phyloP scores from a whole-genome alignment of 139 green algal species.

The Mychonastes homosphaera region DNA sequence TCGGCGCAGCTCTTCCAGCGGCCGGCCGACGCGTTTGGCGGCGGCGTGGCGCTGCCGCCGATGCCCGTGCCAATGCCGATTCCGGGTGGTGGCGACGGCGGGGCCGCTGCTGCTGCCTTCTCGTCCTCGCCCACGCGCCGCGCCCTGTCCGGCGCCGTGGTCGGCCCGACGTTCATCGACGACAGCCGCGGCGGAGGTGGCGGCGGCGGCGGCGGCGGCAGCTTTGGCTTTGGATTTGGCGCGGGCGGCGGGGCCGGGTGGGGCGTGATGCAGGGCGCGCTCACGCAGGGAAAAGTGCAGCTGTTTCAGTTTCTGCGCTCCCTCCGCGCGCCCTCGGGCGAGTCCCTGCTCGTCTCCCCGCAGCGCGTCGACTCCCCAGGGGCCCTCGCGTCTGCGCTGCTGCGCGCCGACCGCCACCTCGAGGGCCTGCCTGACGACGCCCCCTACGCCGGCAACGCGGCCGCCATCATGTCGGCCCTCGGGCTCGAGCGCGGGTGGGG shows the following conservation, averaged over 20 bases:
- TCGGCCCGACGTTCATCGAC: too few relatives aligned
- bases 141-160: background rate
- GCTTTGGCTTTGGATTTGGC: background rate
- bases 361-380: constrained; percentile 15
- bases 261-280: background rate
- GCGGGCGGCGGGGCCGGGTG: background rate
- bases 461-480: constrained; percentile 20
- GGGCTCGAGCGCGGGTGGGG: constrained; percentile 69
- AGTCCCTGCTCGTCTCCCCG: constrained; percentile 36
- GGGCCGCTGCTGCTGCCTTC: too few relatives aligned
- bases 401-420: constrained; percentile 34
- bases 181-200: too few relatives aligned
- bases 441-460: background rate
- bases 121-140: background rate
- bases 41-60: background rate
- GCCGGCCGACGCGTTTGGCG: background rate
- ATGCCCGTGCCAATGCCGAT: too few relatives aligned
- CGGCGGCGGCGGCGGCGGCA: background rate
- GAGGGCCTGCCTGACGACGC: constrained; percentile 35
- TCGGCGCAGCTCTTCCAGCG: constrained; percentile 49
- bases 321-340: constrained; percentile 36
- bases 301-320: constrained; percentile 39
- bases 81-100: too few relatives aligned
- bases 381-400: constrained; percentile 27
- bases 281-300: constrained; percentile 17